Conservation (phyloP, 2,329 filamentous ascomycete species). For the Verticillium nonalfalfae region DNA sequence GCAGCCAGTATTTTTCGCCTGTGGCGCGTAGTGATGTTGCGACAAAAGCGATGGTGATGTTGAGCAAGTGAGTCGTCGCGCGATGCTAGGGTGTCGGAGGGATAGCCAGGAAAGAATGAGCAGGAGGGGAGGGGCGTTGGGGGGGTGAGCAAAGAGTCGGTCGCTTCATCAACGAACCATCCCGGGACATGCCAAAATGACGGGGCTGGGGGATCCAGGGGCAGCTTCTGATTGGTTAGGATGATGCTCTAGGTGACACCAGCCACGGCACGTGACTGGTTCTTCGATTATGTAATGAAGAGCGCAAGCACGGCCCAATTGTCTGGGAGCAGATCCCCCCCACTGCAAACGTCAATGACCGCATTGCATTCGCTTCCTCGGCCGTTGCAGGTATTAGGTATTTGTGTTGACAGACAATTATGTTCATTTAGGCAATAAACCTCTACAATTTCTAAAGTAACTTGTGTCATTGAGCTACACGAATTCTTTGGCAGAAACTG, state of each 20-base stretch:
- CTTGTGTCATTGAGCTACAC: no score
- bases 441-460: no score
- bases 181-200: constrained; percentile 9
- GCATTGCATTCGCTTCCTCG: neutral
- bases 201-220: constrained; percentile 12
- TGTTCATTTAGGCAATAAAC: no score
- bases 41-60: constrained; percentile 7
- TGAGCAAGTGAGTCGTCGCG: constrained; percentile 4
- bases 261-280: constrained; percentile 11
- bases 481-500: no score
- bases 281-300: neutral
- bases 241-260: constrained; percentile 1
- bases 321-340: neutral
- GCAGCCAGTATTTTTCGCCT: constrained; percentile 4
- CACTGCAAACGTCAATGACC: neutral
- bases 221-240: constrained; percentile 4
- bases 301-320: no score
- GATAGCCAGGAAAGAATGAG: constrained; percentile 6
- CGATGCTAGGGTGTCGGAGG: constrained; percentile 10
- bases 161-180: constrained; percentile 7
- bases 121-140: constrained; percentile 10
- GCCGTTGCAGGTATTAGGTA: no score
- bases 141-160: constrained; percentile 5
- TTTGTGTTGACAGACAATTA: no score
- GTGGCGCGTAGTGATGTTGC: constrained; percentile 4